A percentile compares a stretch with the other conserved stretches of the same genome.
Conservation (phyloP, 768 basidiomycete species). For the Auricularia cornea region DNA sequence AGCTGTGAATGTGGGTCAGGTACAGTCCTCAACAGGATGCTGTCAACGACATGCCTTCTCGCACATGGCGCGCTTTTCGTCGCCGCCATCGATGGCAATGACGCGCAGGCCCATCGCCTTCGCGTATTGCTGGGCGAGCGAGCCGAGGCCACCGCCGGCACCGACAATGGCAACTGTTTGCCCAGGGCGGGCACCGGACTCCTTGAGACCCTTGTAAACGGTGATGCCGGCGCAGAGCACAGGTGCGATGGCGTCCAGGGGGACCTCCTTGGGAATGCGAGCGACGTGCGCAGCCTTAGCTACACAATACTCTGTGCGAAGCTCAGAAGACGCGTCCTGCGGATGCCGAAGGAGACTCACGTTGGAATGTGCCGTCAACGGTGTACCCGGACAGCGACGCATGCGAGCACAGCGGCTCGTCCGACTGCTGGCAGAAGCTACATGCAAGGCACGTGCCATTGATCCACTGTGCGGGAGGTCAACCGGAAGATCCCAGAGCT, state of each 20-base stretch:
- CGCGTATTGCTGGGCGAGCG: constrained; percentile 80
- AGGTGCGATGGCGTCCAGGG: constrained; percentile 49
- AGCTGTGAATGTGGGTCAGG: too few species aligned
- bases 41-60: constrained; percentile 5
- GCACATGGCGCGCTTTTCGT: constrained; percentile 58
- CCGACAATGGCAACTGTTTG: constrained; percentile 74
- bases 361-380: constrained; percentile 65
- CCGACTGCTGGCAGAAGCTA: constrained; percentile 67
- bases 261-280: constrained; percentile 59
- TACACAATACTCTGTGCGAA: constrained; percentile 29
- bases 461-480: constrained; percentile 19
- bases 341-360: constrained; percentile 15
- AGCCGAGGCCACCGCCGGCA: constrained; percentile 76
- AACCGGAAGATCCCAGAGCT: background rate
- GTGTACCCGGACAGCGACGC: constrained; percentile 61
- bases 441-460: constrained; percentile 56
- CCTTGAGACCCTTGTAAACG: constrained; percentile 79
- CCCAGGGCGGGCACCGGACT: constrained; percentile 52
- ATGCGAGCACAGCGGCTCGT: constrained; percentile 60
- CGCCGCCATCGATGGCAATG: constrained; percentile 74
- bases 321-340: constrained; percentile 15
- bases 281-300: constrained; percentile 69
- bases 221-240: constrained; percentile 81
- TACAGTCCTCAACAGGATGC: too few species aligned
- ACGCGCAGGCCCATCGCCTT: constrained; percentile 68